Evolutionary conservation across 345 rosid species (phyloP).

Genomic region (Psidium friedrichsthalianum): DNA sequence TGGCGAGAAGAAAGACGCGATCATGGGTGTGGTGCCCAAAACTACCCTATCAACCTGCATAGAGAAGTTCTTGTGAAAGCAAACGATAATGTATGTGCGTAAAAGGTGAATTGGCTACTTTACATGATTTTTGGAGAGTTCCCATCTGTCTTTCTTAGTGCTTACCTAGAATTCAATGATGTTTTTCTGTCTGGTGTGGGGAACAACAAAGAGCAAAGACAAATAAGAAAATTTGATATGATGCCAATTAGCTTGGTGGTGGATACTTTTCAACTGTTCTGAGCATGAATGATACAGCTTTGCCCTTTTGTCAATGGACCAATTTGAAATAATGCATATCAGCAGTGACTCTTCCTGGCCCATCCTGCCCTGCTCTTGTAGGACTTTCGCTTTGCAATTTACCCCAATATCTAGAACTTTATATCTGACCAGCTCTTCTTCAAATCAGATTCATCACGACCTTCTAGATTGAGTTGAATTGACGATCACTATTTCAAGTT

Average conservation of each 20-base stretch:
- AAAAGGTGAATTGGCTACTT: neutral
- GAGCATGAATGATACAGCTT: neutral
- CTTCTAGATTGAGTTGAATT: neutral
- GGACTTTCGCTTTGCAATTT: neutral
- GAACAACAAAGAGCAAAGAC: neutral
- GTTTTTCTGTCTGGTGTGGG: neutral
- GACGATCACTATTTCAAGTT: neutral
- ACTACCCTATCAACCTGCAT: conserved; percentile 28
- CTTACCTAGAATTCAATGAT: neutral
- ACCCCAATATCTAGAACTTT: neutral
- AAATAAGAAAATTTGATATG: neutral
- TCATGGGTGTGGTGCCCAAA: conserved; percentile 45
- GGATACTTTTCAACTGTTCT: neutral
- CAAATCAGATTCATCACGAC: neutral
- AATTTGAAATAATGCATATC: neutral
- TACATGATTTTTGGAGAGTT: neutral
- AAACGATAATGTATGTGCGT: neutral
- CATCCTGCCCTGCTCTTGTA: neutral
- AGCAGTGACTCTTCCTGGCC: neutral
- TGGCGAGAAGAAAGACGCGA: conserved; percentile 44
- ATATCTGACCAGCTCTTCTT: neutral
- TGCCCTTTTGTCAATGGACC: neutral
- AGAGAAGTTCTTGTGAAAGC: conserved; percentile 29
- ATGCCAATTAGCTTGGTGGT: neutral
- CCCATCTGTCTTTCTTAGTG: neutral